A percentile compares a stretch with the other conserved stretches of the same genome.
phyloP scores from a whole-genome alignment of 1,284 basidiomycete genomes.

The Irpex sp. region DNA sequence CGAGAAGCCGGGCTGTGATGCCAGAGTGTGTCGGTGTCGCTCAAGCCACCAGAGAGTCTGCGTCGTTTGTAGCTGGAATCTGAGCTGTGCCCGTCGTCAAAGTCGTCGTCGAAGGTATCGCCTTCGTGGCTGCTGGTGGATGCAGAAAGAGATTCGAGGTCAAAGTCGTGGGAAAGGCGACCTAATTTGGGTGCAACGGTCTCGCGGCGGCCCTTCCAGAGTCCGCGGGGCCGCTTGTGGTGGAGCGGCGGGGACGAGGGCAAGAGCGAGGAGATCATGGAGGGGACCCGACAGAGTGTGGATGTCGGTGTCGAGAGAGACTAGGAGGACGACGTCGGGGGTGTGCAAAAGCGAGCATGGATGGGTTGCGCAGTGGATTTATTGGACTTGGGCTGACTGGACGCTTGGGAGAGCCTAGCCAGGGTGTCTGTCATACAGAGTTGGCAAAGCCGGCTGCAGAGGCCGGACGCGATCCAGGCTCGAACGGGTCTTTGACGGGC shows the following conservation, averaged over 20 bases:
- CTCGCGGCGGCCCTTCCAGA: constrained; percentile 45
- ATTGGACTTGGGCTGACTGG: constrained; percentile 1
- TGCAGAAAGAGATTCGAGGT: constrained; percentile 18
- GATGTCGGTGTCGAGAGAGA: not conserved
- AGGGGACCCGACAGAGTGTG: not conserved
- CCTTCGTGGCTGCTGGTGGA: not conserved
- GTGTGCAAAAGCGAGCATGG: constrained; percentile 11
- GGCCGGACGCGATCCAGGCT: not conserved
- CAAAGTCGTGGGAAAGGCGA: constrained; percentile 24
- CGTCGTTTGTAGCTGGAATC: constrained; percentile 26
- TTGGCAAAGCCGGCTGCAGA: not conserved
- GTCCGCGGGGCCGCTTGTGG: constrained; percentile 39
- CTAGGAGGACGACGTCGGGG: not conserved
- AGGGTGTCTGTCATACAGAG: not conserved
- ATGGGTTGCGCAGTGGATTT: constrained; percentile 9
- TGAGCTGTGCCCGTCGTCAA: constrained; percentile 25
- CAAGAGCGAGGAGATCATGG: not conserved
- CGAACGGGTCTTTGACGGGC: not conserved
- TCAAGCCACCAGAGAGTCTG: constrained; percentile 21
- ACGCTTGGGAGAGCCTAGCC: constrained; percentile 5
- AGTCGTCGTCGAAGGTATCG: constrained; percentile 23
- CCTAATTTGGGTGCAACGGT: constrained; percentile 21
- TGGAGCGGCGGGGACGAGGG: not conserved
- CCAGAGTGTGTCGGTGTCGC: constrained; percentile 17
- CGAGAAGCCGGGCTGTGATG: constrained; percentile 11